Evolutionary conservation across 352 stramenopile genomes (phyloP).

Genomic region (Phytophthora macrochlamydospora): DNA sequence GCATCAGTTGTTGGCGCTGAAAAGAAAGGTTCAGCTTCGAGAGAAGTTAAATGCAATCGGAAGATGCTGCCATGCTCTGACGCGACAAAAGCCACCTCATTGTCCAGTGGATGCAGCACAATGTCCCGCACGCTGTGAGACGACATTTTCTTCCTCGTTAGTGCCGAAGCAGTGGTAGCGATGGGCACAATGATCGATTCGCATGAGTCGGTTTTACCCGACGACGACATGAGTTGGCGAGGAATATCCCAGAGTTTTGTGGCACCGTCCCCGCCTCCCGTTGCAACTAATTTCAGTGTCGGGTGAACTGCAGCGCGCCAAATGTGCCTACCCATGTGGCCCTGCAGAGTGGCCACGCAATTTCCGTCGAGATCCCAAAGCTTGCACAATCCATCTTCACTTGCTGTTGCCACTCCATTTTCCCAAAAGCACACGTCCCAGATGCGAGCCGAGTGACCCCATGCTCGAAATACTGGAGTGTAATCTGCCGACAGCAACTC

Average conservation of each 20-base stretch:
- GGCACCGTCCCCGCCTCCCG: slow-evolving; percentile 76
- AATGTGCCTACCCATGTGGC: slow-evolving; percentile 77
- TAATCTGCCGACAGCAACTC: slow-evolving; percentile 39
- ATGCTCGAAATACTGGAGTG: slow-evolving; percentile 67
- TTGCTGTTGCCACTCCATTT: slow-evolving; percentile 54
- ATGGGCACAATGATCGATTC: slow-evolving; percentile 32
- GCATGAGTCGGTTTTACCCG: slow-evolving; percentile 18
- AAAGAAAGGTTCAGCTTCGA: slow-evolving; percentile 43
- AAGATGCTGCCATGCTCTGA: slow-evolving; percentile 71
- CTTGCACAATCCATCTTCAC: slow-evolving; percentile 81
- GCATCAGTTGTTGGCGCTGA: slow-evolving; percentile 9
- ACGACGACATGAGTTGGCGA: slow-evolving; percentile 59
- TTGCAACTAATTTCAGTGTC: slow-evolving; percentile 52
- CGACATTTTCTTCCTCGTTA: slow-evolving; percentile 38
- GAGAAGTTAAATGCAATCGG: slow-evolving; percentile 40
- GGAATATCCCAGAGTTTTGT: slow-evolving; percentile 82
- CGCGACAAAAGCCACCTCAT: slow-evolving; percentile 53
- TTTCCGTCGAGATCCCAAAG: slow-evolving; percentile 65
- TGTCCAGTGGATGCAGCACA: slow-evolving; percentile 36
- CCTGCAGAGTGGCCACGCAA: slow-evolving; percentile 76
- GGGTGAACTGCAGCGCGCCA: slow-evolving; percentile 78
- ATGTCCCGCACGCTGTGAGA: slow-evolving; percentile 62
- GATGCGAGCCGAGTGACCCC: slow-evolving; percentile 83
- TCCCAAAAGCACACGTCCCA: slow-evolving; percentile 86
- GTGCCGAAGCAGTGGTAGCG: neutral